Base-by-base conservation (phyloP, 495 filamentous ascomycete species). In the Aspergillus avenaceus region DNA sequence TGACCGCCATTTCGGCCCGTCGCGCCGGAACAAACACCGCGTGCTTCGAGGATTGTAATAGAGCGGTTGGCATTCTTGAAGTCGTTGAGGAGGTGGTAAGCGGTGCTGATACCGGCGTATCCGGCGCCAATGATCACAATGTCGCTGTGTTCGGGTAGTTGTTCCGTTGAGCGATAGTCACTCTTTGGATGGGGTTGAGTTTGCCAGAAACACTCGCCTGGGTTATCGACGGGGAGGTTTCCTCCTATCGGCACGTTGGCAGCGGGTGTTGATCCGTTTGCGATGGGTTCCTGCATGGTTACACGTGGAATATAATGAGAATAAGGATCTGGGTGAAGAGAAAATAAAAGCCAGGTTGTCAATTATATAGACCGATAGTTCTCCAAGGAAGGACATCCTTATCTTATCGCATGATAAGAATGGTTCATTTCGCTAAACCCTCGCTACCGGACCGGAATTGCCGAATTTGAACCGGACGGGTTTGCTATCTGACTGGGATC, bases 121-220 rank as follows among this genome's bases (percentile, higher is more conserved):
- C 86, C 86, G 42, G 80, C 83, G 24, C 86, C 86, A 44, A 89
- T 78, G 28, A 89, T 81, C 13, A 88, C 74, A n/a, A 78, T 74
- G 47, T 87, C 82, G 27, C 73, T 78, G 1, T 65, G 61, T 0
- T 49, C 36, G 8, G 78, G 83, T 19, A 85, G 70, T 8, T 67
- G 58, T 19, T 59, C 52, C 34, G 64, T 70, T 24, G 73, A 74
- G 27, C 77, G 74, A 52, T 76, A 57, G 50, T 81, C 71, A 36
- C 80, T 67, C 13, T 87, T 65, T 8, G 67, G 63, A 40, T 81
- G 72, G 8, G 74, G 75, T n/a, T 52, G 32, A 41, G 37, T 56
- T 62, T 87, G 85, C 86, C 86, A 90, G 69, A 84, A 87, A 29
- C 78, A 80, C 24, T 67, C 58, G 0, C 80, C 83, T 11, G 85